Conservation (phyloP, 768 basidiomycete genomes). For the Filobasidium floriforme region DNA sequence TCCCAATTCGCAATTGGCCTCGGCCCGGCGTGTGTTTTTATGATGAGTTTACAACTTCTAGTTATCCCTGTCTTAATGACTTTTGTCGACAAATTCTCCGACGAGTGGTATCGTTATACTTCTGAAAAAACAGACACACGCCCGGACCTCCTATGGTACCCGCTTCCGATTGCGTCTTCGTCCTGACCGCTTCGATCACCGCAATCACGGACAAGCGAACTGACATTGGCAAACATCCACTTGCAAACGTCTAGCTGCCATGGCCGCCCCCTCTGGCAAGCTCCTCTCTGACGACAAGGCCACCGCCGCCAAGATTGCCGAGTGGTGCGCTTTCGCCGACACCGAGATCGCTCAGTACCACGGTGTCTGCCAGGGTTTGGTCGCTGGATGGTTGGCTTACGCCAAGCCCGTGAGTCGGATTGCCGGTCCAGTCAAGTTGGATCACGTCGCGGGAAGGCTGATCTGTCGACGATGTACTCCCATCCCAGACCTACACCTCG, state of each 20-base stretch:
- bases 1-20: no score
- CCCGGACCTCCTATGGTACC: not conserved
- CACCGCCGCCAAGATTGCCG: slow-evolving; percentile 69
- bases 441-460: no score
- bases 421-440: no score
- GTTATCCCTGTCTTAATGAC: slow-evolving; percentile 67
- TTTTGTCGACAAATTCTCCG: slow-evolving; percentile 53
- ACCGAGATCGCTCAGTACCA: slow-evolving; percentile 48
- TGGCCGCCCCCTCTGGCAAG: slow-evolving; percentile 50
- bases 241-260: not conserved
- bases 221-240: not conserved
- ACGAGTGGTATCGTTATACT: slow-evolving; percentile 46
- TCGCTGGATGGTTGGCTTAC: slow-evolving; percentile 56
- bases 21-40: slow-evolving; percentile 24
- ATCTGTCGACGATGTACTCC: not conserved
- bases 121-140: slow-evolving; percentile 29
- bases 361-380: slow-evolving; percentile 49
- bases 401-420: slow-evolving; percentile 54
- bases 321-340: slow-evolving; percentile 75
- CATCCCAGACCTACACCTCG: slow-evolving; percentile 22
- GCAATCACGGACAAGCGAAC: slow-evolving; percentile 11
- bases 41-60: slow-evolving; percentile 52
- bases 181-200: slow-evolving; percentile 1
- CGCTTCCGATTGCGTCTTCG: not conserved
- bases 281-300: slow-evolving; percentile 62